Base-by-base conservation (phyloP, 1,139 yeast genomes). In the Suhomyces atakaporum region DNA sequence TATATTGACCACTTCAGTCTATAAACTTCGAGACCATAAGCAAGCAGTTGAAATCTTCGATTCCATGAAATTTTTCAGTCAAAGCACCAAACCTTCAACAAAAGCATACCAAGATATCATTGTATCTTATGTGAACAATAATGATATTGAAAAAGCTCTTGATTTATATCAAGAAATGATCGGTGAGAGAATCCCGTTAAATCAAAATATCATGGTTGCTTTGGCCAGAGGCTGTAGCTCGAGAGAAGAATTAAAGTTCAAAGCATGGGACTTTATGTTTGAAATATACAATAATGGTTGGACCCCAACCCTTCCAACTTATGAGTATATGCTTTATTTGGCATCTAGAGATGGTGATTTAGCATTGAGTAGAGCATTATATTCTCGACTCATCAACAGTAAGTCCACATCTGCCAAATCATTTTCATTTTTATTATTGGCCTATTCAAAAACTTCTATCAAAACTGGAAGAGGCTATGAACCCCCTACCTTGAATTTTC, bases 311-410 rank as follows among this genome's bases (percentile, higher is more conserved):
- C 56, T 75, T 16, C 66, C 66, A 21, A 74, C 86, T 0, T 72
- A 83, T 43, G 84, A 82, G 44, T 71, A 79, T 13, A 80, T 90
- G 79, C 69, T 90, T 58, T 76, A 81, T 45, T 61, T 90, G 28
- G 78, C 94, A 8, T 83, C 90, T 0, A 72, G 71, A 39, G 90
- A 90, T 47, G 94, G 95, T 0, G 97, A 92, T 56, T 62, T 86
- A 18, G 69, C 81, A 6, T 67, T 89, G 37, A 71, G 89, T 1
- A 71, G 98, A 47, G 88, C 92, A 0, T 60, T 90, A 28, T 84
- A 81, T 56, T 64, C 69, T 35, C 79, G 77, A 47, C 66, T 83
- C 43, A 69, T 75, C 39, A 63, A 67, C 31, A 62, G 69, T 24
- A 53, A 62, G 47, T 48, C 77, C 2, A 62, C 69, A 1, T 56